Conservation (phyloP, 192 early-diverging fungal species). For the Gorgonomyces haynaldii region DNA sequence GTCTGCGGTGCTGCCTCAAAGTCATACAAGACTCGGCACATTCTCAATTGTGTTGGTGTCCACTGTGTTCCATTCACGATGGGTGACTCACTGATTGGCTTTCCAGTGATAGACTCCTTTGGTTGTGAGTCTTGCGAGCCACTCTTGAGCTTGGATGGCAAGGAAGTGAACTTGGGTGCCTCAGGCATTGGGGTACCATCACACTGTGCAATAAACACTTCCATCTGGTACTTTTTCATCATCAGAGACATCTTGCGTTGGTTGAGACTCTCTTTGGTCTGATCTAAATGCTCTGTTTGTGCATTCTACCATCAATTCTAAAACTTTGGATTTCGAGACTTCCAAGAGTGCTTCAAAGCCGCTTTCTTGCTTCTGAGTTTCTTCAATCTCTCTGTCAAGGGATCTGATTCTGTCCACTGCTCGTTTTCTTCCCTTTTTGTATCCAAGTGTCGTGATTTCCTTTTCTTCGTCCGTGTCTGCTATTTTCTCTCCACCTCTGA, state of each 20-base stretch:
- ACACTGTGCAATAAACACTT: neutral
- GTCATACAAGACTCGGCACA: neutral
- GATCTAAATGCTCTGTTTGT: neutral
- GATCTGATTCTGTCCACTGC: neutral
- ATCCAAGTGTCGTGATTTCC: neutral
- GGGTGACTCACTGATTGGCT: too few species aligned
- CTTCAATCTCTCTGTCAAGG: neutral
- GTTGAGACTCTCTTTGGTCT: neutral
- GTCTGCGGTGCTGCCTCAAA: neutral
- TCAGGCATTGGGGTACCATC: neutral
- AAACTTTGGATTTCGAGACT: too few species aligned
- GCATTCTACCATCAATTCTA: neutral
- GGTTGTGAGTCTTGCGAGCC: neutral
- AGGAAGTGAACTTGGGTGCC: neutral
- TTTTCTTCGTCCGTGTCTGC: too few species aligned
- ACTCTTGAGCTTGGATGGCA: neutral
- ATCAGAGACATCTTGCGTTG: too few species aligned
- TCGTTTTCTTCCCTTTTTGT: neutral
- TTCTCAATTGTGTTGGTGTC: neutral
- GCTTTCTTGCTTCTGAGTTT: neutral
- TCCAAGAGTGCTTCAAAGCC: neutral
- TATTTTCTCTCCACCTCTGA: too few species aligned
- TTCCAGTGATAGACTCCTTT: too few species aligned
- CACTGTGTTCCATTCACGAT: neutral
- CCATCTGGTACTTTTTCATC: neutral